These are phyloP conservation scores for Adansonia digitata DNA, from an alignment of 345 rosid genomes.

Conservation along the genomic window DNA sequence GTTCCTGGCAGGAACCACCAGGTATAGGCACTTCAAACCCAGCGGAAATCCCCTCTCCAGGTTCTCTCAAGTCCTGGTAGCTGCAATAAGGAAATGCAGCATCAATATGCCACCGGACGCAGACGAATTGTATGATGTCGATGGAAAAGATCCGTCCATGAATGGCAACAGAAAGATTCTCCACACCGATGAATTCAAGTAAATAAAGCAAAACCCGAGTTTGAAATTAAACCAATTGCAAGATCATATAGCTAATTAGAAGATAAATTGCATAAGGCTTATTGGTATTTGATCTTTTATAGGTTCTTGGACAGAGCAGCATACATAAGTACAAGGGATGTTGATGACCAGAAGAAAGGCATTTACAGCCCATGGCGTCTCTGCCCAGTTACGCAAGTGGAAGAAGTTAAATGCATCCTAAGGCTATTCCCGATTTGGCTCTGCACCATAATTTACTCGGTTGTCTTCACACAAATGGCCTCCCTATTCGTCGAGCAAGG, in stretches of 20 bases:
- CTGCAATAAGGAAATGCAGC: constrained; percentile 72
- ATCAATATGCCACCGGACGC: constrained; percentile 36
- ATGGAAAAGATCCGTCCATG: constrained; percentile 35
- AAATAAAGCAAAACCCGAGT: constrained; percentile 14
- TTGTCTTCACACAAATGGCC: constrained; percentile 98
- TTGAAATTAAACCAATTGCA: neutral
- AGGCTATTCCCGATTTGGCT: constrained; percentile 95
- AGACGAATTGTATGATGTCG: constrained; percentile 42
- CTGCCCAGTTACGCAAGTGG: constrained; percentile 91
- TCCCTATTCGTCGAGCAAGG: constrained; percentile 99
- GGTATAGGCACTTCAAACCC: constrained; percentile 87
- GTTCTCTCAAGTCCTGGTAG: constrained; percentile 74
- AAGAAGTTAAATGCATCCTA: constrained; percentile 95
- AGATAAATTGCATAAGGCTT: neutral
- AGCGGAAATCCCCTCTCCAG: constrained; percentile 82
- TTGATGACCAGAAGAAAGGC: constrained; percentile 58
- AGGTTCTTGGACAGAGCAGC: constrained; percentile 98
- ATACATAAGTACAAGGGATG: constrained; percentile 52
- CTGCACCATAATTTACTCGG: constrained; percentile 92
- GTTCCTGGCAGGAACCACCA: constrained; percentile 65
- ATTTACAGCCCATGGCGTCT: constrained; percentile 58
- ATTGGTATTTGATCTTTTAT: constrained; percentile 5
- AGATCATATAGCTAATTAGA: neutral
- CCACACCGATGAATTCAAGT: constrained; percentile 87
- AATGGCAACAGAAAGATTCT: constrained; percentile 67